phyloP scores from a whole-genome alignment of 768 basidiomycete genomes.

The Agaricus subrufescens region DNA sequence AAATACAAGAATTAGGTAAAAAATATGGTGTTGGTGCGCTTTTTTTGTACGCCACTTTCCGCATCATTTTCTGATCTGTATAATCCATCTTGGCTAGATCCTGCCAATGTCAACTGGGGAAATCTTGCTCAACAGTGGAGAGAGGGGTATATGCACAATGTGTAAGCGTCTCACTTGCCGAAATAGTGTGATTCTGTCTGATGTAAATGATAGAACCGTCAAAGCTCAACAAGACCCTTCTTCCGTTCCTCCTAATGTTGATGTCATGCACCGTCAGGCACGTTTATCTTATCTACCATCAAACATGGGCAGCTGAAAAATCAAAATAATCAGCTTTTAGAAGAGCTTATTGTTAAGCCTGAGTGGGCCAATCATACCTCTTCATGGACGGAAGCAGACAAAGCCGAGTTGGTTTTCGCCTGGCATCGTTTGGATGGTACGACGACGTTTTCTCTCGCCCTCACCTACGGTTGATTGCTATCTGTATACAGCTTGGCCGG shows the following conservation, averaged over 20 bases:
- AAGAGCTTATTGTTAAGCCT: conserved; percentile 42
- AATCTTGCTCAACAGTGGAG: conserved; percentile 58
- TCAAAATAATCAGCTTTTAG: conserved; percentile 41
- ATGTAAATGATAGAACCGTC: conserved; percentile 24
- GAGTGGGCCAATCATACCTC: conserved; percentile 48
- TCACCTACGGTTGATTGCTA: not conserved
- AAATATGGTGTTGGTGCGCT: conserved; percentile 23
- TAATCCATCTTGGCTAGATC: not conserved
- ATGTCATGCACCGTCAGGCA: conserved; percentile 53
- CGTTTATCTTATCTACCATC: not conserved
- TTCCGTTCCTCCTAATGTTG: conserved; percentile 48
- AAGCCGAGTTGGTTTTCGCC: conserved; percentile 38
- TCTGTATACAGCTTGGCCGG: conserved; percentile 48
- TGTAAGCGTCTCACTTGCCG: conserved; percentile 26
- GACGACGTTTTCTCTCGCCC: conserved; percentile 6
- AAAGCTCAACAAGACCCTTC: conserved; percentile 40
- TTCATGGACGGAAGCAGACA: conserved; percentile 37
- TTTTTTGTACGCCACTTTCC: not conserved
- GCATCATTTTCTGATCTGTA: not conserved
- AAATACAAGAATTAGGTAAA: conserved; percentile 24
- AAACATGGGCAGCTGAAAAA: not conserved
- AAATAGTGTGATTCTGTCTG: not conserved
- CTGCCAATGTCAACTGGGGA: conserved; percentile 28
- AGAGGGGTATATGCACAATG: conserved; percentile 39
- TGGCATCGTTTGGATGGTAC: conserved; percentile 62